Evolutionary conservation across 148 eudicot species (phyloP), one percentile per base, ranked within the genome.

Genomic region (Fallopia convolvulus): DNA sequence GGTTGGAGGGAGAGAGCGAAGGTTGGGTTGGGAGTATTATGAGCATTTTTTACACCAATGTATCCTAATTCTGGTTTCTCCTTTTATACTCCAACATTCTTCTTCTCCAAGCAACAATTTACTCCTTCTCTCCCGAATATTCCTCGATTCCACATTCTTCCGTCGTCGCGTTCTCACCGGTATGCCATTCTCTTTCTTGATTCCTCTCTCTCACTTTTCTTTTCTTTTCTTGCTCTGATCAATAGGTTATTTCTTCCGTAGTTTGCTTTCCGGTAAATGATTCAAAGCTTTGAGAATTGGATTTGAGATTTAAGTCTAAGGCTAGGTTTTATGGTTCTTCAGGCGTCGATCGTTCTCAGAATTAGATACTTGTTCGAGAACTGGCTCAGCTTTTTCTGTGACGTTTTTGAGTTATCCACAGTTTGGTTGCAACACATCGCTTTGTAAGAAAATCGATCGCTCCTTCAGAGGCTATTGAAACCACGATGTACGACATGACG

Each of bases 361-460:
- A 26, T 26, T 1, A 26, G 1, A 79, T 82, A 76, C 72, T 33
- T 74, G 20, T 55, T 46, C 32, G 49, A 6, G 10, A 78, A 50
- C 15, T 3, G 70, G 70, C 79, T 58, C 30, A 78, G 80, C 77
- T 77, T 75, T 74, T 21, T 78, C 72, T 75, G 46, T 87, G 81
- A 58, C 74, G 50, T 36, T 78, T 74, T 70, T 83, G 88, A 26
- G 85, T 73, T 77, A 82, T 87, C 79, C 81, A 84, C 93, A 85
- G 90, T 26, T 74, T 86, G 88, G 78, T 77, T 89, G 88, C 87
- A 82, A 91, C 83, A 84, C 79, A 77, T 68, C 87, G 90, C 13
- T 74, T 78, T 50, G 77, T 72, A 79, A 82, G 83, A 65, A 72
- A 74, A 50, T 75, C 33, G 15, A 56, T 46, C 23, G 65, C 81